Base-by-base conservation (phyloP, 345 rosid genomes). In the Mercurialis annua region DNA sequence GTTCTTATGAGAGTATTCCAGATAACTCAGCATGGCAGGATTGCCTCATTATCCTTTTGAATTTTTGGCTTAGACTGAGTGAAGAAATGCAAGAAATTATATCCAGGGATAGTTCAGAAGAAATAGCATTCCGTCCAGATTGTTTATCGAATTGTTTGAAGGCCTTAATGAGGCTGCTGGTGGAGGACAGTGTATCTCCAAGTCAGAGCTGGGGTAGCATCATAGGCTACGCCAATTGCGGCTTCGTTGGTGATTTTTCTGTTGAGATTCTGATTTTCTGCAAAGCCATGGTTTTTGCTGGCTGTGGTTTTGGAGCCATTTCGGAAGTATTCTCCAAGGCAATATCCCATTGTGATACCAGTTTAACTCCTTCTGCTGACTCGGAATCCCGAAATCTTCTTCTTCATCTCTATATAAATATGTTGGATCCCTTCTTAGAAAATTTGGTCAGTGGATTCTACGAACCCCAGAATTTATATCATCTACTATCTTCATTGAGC, bases 11-110 rank as follows among this genome's bases (percentile, higher is more conserved):
- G 78, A 82, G 61, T 70, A 65, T 91, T 67, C 89, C 85, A n/a
- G 99, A 92, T 81, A 82, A 81, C 77, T 88, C 99, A 40, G 70
- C 86, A 71, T 94, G 97, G 96, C 97, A 94, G 85, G 99, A 86
- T 23, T 83, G 90, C 56, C 85, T 92, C n/a, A 88, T 94, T 55
- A 59, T 83, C 71, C 81, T 92, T 65, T 61, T 94, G 65, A 89
- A 85, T 80, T 94, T 91, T 74, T 92, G 88, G 89, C 77, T 88
- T 68, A 80, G 84, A 77, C 67, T 92, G 84, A 68, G 84, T 10
- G 92, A 84, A 78, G 99, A 88, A 73, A 84, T 94, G 89, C 81
- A 70, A 67, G 87, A 89, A 81, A 67, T 88, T 36, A 65, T 63
- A 26, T 84, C 77, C 60, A 40, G 21, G 64, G 71, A 66, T 60